Percentiles rank a stretch among this genome's conserved stretches.
Evolutionary conservation across 345 rosid species (phyloP).

Genomic region (Melaleuca quinquenervia): DNA sequence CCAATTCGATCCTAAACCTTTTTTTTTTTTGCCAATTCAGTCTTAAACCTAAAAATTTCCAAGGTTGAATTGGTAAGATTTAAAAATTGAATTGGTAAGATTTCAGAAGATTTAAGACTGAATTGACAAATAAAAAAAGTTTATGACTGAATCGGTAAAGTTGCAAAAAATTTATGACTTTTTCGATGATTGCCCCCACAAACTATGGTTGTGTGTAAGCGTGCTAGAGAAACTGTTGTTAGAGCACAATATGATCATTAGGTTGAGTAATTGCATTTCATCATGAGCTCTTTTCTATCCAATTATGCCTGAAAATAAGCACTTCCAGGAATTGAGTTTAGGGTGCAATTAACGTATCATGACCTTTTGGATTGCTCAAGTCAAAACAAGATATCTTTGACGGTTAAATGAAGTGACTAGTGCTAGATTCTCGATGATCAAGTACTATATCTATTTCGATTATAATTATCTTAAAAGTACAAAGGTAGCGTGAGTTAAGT

Average conservation of each 20-base stretch:
- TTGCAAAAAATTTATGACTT: too few relatives aligned
- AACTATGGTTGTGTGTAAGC: too few relatives aligned
- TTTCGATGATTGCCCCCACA: too few relatives aligned
- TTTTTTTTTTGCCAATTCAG: too few relatives aligned
- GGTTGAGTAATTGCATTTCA: not conserved
- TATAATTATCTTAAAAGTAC: not conserved
- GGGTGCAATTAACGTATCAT: not conserved
- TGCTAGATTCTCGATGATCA: not conserved
- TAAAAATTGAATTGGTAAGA: too few relatives aligned
- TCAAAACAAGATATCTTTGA: not conserved
- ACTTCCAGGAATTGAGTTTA: not conserved
- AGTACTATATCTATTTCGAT: not conserved
- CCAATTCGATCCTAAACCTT: too few relatives aligned
- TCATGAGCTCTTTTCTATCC: not conserved
- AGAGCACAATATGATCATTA: not conserved
- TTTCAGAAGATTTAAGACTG: too few relatives aligned
- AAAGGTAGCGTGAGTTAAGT: not conserved
- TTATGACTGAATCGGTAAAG: too few relatives aligned
- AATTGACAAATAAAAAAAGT: too few relatives aligned
- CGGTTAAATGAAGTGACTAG: not conserved
- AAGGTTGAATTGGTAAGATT: too few relatives aligned
- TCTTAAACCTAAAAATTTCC: too few relatives aligned
- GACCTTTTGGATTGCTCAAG: not conserved
- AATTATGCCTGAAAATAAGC: not conserved
- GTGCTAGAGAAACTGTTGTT: not conserved